Evolutionary conservation across 2,329 filamentous ascomycete genomes (phyloP).

Genomic region (Claviceps digitariae): DNA sequence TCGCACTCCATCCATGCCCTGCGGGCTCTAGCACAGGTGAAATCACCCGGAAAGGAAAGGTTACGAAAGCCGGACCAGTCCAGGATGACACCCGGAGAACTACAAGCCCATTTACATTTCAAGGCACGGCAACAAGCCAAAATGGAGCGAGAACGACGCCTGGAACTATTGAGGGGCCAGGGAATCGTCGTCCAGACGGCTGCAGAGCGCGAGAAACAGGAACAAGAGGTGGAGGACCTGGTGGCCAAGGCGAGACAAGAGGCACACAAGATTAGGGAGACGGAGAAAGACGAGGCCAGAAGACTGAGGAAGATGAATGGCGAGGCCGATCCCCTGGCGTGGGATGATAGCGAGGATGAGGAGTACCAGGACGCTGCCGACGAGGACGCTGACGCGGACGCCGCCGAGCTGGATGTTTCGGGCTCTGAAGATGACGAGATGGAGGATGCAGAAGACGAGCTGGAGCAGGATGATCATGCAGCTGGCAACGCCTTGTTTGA

Average conservation of each 20-base stretch:
- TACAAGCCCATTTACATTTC: slow-evolving; percentile 54
- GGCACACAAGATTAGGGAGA: slow-evolving; percentile 57
- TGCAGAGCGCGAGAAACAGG: slow-evolving; percentile 73
- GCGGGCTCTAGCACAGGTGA: slow-evolving; percentile 61
- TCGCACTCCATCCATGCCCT: slow-evolving; percentile 51
- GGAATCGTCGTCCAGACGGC: slow-evolving; percentile 72
- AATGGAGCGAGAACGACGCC: slow-evolving; percentile 59
- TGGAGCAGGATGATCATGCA: slow-evolving; percentile 18
- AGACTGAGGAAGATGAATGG: slow-evolving; percentile 39
- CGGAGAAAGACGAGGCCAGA: slow-evolving; percentile 63
- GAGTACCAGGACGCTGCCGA: slow-evolving; percentile 29
- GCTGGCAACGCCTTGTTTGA: slow-evolving; percentile 21
- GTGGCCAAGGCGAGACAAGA: slow-evolving; percentile 74
- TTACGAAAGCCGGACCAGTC: slow-evolving; percentile 29
- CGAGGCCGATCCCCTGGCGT: slow-evolving; percentile 36
- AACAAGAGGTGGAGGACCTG: slow-evolving; percentile 75
- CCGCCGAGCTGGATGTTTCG: slow-evolving; percentile 28
- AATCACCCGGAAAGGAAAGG: slow-evolving; percentile 44
- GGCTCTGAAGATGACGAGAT: slow-evolving; percentile 29
- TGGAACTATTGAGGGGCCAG: slow-evolving; percentile 64
- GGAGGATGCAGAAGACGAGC: slow-evolving; percentile 22
- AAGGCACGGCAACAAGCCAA: slow-evolving; percentile 71
- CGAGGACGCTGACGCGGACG: slow-evolving; percentile 23
- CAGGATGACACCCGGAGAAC: slow-evolving; percentile 54
- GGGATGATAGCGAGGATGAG: slow-evolving; percentile 44